A percentile compares a stretch with the other conserved stretches of the same genome.
phyloP scores from a whole-genome alignment of 371 early-diverging fungal species.

The Blakeslea trispora region DNA sequence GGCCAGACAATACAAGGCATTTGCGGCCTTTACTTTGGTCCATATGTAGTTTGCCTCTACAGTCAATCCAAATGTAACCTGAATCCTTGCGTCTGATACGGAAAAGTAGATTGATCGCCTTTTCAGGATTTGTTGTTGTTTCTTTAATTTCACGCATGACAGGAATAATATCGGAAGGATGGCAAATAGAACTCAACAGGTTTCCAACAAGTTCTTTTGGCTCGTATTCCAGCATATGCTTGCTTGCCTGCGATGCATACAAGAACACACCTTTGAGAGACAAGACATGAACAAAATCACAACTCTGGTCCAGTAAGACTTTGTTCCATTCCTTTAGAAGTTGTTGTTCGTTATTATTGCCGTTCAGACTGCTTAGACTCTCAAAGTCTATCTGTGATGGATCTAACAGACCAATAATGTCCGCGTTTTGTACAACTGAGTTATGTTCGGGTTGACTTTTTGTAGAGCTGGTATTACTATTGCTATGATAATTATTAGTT shows the following conservation, averaged over 20 bases:
- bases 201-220: constrained; percentile 56
- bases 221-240: constrained; percentile 49
- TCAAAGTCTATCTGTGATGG: constrained; percentile 7
- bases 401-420: constrained; percentile 8
- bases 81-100: constrained; percentile 50
- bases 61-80: constrained; percentile 62
- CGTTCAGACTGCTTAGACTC: neutral
- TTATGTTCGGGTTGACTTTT: no score
- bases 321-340: constrained; percentile 35
- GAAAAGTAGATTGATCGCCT: constrained; percentile 46
- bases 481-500: neutral
- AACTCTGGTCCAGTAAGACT: constrained; percentile 33
- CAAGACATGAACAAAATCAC: constrained; percentile 60
- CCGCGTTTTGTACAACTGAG: neutral
- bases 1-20: constrained; percentile 56
- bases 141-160: constrained; percentile 67
- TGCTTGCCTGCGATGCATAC: constrained; percentile 47
- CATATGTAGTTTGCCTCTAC: constrained; percentile 53
- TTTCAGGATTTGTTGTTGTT: constrained; percentile 24
- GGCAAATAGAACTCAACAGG: constrained; percentile 55
- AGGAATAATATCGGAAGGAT: constrained; percentile 63
- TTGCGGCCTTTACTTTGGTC: constrained; percentile 55
- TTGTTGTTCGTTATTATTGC: constrained; percentile 23
- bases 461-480: neutral
- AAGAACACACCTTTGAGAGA: constrained; percentile 65